Base-by-base conservation (phyloP, 306 rosid genomes). In the Cicer judaicum region DNA sequence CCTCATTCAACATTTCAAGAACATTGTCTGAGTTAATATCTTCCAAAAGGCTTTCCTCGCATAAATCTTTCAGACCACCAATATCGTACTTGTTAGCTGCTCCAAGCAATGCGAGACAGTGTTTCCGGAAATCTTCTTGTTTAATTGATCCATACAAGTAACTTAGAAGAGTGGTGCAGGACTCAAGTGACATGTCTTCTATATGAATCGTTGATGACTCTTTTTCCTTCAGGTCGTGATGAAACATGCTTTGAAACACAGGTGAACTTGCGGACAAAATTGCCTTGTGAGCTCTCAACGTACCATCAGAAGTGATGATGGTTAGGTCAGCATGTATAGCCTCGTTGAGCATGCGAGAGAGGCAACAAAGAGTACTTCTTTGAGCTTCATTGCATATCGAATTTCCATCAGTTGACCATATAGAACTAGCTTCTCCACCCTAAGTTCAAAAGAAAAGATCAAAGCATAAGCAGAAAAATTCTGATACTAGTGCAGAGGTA, bases 11-110 rank as follows among this genome's bases (percentile, higher is more conserved):
- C 85, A 93, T 88, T 82, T 84, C 93, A 2, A 93, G 93, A 66
- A 93, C 98, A 67, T 91, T 93, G 7, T 48, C 77, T 0, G 92
- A 79, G 85, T 81, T 89, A 8, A 91, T 90, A 81, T 91, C 97
- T 84, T 91, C 98, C 81, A 93, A 14, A 41, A 93, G 96, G 84
- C 93, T 89, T 74, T 93, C 93, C 88, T 93, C 98, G 0, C 98
- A 91, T 2, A 87, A 83, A 44, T 88, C 96, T 81, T 93, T 85
- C 7, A 93, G 88, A 70, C 79, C 85, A 5, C 72, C 64, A 6
- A 91, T 88, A 80, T 78, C 88, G 36, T 93, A 93, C 70, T 91
- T 93, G 80, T 88, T 81, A 7, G 98, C 97, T 10, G 96, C 96
- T 29, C 91, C 90, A 1, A 93, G 92, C 63, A 93, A 89, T 1